phyloP scores from a whole-genome alignment of 1,139 yeast genomes.

The Taphrina wiesneri region DNA sequence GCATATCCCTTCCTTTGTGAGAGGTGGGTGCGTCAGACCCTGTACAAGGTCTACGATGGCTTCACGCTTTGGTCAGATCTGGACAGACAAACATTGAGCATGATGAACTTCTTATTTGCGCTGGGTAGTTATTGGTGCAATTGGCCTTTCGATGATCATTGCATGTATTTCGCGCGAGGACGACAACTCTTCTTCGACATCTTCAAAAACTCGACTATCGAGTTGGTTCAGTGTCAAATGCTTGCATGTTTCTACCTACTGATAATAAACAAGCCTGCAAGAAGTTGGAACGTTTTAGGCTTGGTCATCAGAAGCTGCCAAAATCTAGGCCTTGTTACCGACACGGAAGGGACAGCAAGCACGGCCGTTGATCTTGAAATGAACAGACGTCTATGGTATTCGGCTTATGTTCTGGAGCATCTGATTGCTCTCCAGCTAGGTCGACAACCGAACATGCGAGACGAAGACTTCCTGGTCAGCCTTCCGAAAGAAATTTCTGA shows the following conservation, averaged over 20 bases:
- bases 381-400: constrained; percentile 38
- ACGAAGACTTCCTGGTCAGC: constrained; percentile 35
- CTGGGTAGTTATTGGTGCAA: constrained; percentile 34
- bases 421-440: constrained; percentile 37
- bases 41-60: constrained; percentile 27
- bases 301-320: constrained; percentile 38
- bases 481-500: constrained; percentile 38
- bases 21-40: constrained; percentile 22
- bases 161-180: constrained; percentile 38
- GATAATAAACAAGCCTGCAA: constrained; percentile 36
- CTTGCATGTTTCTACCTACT: constrained; percentile 38
- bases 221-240: constrained; percentile 37
- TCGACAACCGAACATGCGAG: constrained; percentile 38
- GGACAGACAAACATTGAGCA: constrained; percentile 36
- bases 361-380: constrained; percentile 38
- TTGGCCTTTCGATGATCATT: constrained; percentile 37
- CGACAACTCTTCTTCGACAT: constrained; percentile 38
- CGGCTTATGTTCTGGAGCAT: constrained; percentile 38
- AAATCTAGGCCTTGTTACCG: constrained; percentile 37
- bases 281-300: constrained; percentile 37
- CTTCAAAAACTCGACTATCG: constrained; percentile 37
- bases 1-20: constrained; percentile 32
- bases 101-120: constrained; percentile 37
- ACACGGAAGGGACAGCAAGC: constrained; percentile 32
- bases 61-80: constrained; percentile 30